phyloP scores from a whole-genome alignment of 2,329 filamentous ascomycete species.

The Colletotrichum camelliae region DNA sequence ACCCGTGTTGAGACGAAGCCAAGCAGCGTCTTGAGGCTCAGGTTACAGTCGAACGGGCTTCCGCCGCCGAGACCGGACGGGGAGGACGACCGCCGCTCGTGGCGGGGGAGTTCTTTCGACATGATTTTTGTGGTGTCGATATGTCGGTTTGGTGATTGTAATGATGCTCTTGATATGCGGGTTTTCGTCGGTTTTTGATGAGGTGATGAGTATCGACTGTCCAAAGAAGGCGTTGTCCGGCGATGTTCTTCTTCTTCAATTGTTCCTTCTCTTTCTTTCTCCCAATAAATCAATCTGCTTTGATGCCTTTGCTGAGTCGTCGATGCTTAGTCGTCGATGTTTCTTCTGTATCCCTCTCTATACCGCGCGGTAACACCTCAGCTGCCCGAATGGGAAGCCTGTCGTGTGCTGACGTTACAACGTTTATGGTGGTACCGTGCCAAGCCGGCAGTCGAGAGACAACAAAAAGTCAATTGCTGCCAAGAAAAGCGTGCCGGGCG shows the following conservation, averaged over 20 bases:
- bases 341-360: neutral
- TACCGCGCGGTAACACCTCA: neutral
- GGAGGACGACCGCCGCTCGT: conserved; percentile 7
- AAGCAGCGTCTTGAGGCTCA: conserved; percentile 34
- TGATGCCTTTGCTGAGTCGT: neutral
- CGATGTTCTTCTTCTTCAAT: neutral
- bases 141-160: neutral
- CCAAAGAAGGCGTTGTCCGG: neutral
- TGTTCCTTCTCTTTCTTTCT: neutral
- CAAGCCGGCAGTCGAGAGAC: conserved; percentile 15
- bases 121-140: neutral
- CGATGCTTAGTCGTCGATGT: neutral
- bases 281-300: neutral
- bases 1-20: conserved; percentile 47
- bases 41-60: conserved; percentile 1
- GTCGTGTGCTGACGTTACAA: neutral
- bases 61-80: neutral
- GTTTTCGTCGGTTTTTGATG: neutral
- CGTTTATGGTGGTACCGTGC: neutral
- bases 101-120: conserved; percentile 14
- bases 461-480: neutral
- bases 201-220: neutral
- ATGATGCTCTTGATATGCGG: neutral
- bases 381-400: conserved; percentile 3
- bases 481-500: neutral